Percentiles rank a stretch among this genome's conserved stretches.
phyloP scores from a whole-genome alignment of 2,329 filamentous ascomycete species.

The Colletotrichum liriopes region DNA sequence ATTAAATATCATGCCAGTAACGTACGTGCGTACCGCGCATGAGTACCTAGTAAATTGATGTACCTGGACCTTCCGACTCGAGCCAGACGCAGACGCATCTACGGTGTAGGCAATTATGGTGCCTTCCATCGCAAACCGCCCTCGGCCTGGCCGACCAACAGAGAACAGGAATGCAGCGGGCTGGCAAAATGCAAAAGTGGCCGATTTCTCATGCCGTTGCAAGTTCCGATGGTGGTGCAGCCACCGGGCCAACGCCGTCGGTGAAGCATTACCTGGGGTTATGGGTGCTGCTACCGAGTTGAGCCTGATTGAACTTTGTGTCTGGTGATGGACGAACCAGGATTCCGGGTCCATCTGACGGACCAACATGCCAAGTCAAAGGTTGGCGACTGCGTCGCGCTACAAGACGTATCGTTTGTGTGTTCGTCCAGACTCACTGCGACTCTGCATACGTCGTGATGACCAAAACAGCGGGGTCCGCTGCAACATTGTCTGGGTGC shows the following conservation, averaged over 20 bases:
- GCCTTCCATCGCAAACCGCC: background rate
- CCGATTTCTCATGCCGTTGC: background rate
- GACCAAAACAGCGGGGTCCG: background rate
- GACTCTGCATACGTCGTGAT: background rate
- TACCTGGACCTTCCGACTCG: background rate
- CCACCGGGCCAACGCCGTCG: background rate
- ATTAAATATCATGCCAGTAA: no score
- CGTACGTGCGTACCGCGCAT: no score
- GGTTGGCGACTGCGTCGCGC: background rate
- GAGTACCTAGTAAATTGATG: background rate
- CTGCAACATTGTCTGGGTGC: background rate
- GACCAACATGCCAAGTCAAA: background rate
- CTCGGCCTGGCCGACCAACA: background rate
- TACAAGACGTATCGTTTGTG: background rate
- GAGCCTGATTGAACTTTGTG: background rate
- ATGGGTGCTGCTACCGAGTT: background rate
- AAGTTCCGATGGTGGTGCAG: background rate
- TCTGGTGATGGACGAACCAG: background rate
- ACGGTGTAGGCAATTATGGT: background rate
- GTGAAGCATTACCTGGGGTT: background rate
- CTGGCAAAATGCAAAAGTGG: background rate
- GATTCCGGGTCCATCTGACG: constrained; percentile 2
- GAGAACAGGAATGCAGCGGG: background rate
- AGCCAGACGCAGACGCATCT: background rate
- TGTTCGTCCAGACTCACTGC: background rate